Evolutionary conservation across 208 protist genomes (phyloP), one percentile per base, ranked within the genome.

Genomic region (Leishmania gerbilli): DNA sequence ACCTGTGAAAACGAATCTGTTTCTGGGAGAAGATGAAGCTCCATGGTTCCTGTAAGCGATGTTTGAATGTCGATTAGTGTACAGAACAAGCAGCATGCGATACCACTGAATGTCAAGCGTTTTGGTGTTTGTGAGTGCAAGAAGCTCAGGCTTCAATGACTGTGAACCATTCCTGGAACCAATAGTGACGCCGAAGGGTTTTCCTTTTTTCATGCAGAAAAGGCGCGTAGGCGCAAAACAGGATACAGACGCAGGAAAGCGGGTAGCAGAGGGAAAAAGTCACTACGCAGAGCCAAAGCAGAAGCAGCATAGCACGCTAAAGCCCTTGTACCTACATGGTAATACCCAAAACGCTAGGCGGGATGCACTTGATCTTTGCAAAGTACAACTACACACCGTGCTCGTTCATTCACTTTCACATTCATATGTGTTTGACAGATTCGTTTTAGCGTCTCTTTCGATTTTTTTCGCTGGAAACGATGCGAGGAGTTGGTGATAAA

Each of bases 1-100:
- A 92, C 87, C 67, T 86, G 64, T 58, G 85, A 67, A 64, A 91
- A 67, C 2, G 85, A 89, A 79, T 89, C 84, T 42, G 84, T 90
- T 68, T 89, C 87, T 11, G 84, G 86, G 2, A 92, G 83, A 49
- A 88, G 71, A 4, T 60, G 68, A 78, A 88, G 87, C 79, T 81
- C 79, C 84, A 91, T 91, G 45, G 15, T n/a, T 62, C 3, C 34
- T 58, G 27, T 40, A 31, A n/a, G 72, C 21, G n/a, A 62, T 21
- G n/a, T 21, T 15, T 40, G 31, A 13, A 51, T 62, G 51, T 31
- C 9, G 34, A 37, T 42, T 24, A 24, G 51, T 45, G 9, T 42
- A n/a, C 31, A 55, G 21, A 74, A 7, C 15, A 68, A 31, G 17
- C 11, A 55, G 8, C 3, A 53, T 17, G 15, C 45, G 6, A 15